phyloP scores from a whole-genome alignment of 768 basidiomycete genomes.

The Piloderma croceum region DNA sequence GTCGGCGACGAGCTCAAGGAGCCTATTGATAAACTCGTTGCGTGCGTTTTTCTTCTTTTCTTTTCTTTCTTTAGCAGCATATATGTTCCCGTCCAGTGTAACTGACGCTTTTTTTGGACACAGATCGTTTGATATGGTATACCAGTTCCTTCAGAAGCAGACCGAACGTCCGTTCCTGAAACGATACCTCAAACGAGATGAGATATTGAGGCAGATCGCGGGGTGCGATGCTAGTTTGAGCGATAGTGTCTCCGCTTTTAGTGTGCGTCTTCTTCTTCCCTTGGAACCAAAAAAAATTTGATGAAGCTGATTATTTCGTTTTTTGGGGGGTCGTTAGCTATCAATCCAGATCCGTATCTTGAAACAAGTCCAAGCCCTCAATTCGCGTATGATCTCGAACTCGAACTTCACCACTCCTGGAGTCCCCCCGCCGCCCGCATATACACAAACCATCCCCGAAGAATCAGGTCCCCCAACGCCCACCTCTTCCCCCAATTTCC shows the following conservation, averaged over 20 bases:
- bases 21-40: slow-evolving; percentile 47
- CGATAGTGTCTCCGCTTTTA: slow-evolving; percentile 54
- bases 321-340: too few relatives aligned
- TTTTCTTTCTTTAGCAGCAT: not conserved
- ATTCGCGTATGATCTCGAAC: too few relatives aligned
- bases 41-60: slow-evolving; percentile 29
- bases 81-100: slow-evolving; percentile 2
- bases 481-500: too few relatives aligned
- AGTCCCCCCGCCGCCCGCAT: too few relatives aligned
- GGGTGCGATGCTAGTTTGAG: slow-evolving; percentile 48
- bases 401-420: too few relatives aligned
- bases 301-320: slow-evolving; percentile 30
- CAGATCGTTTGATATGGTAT: slow-evolving; percentile 41
- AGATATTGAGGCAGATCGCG: slow-evolving; percentile 49
- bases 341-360: slow-evolving; percentile 51
- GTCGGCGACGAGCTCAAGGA: slow-evolving; percentile 44
- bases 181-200: slow-evolving; percentile 70
- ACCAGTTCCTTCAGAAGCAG: slow-evolving; percentile 52
- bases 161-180: slow-evolving; percentile 67
- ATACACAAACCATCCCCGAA: too few relatives aligned
- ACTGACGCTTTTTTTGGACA: not conserved
- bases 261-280: slow-evolving; percentile 28
- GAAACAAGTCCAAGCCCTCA: slow-evolving; percentile 41
- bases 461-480: too few relatives aligned
- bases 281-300: not conserved